A percentile compares a stretch with the other conserved stretches of the same genome.
phyloP scores from a whole-genome alignment of 169 alveolate species.

The Eimeria necatrix region DNA sequence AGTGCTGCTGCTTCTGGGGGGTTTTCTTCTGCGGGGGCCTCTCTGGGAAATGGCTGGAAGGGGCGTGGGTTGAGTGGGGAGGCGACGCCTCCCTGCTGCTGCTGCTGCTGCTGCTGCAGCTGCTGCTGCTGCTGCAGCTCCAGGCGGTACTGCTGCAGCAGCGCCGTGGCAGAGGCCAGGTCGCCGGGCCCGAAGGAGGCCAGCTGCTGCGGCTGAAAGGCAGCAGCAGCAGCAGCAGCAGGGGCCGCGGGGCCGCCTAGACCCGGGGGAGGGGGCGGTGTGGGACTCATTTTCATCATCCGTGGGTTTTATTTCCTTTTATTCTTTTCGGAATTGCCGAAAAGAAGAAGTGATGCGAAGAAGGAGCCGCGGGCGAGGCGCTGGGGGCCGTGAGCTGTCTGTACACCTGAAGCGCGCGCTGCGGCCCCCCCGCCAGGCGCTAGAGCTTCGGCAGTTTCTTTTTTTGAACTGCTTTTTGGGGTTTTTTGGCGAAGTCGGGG shows the following conservation, averaged over 20 bases:
- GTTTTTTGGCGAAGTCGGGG: too few species aligned
- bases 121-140: constrained; percentile 35
- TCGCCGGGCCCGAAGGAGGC: not conserved
- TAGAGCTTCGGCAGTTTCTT: too few species aligned
- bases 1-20: not conserved
- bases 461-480: too few species aligned
- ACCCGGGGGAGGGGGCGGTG: constrained; percentile 37
- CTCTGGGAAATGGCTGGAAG: not conserved
- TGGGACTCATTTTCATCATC: not conserved
- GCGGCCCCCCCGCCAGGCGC: too few species aligned
- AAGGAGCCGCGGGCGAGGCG: too few species aligned
- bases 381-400: too few species aligned
- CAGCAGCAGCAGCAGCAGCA: not conserved
- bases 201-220: not conserved
- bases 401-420: too few species aligned
- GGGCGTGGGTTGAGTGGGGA: not conserved
- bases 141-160: constrained; percentile 27
- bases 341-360: too few species aligned
- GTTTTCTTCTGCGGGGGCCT: not conserved
- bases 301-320: not conserved
- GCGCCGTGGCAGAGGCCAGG: constrained; percentile 3
- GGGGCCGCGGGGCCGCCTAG: not conserved
- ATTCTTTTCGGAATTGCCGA: too few species aligned
- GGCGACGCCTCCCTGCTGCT: not conserved
- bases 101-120: not conserved